Base-by-base conservation (phyloP, 2,329 filamentous ascomycete species). In the Penicillium expansum region DNA sequence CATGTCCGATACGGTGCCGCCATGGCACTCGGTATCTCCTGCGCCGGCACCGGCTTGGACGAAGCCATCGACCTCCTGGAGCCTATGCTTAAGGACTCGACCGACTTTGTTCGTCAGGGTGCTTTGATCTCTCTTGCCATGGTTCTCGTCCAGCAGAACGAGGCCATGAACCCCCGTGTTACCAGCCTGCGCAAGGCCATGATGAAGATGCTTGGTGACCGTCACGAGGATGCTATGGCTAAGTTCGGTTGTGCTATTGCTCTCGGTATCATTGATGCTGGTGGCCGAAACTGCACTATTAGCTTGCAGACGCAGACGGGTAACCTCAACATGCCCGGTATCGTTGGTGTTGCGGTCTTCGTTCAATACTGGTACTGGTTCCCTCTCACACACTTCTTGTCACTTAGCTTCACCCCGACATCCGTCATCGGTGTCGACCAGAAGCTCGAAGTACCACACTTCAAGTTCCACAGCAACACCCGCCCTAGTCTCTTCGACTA, bases 321-420 rank as follows among this genome's bases (percentile, higher is more conserved):
- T 62, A 99, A 97, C 73, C 86, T 99, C 64, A 97, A 99, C 81
- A 97, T 99, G 92, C 87, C 92, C 18, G 95, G 91, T 60, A 96
- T 99, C 64, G 92, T 99, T 18, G 95, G 94, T 65, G 96, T 96
- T 87, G 93, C 92, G 29, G 90, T 99, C 52, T 99, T 99, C 78
- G 96, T 92, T 9, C 94, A 99, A 74, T 99, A 99, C 80, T 99
- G 94, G 94, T 99, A 99, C 80, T 99, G 94, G 94, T 99, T 99
- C 85, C 94, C 94, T 58, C 89, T 97, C 69, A 96, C 94, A 30
- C 94, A 99, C 77, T 99, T 99, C 85, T 76, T 99, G 56, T 95
- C 93, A 0, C 82, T 99, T 60, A 92, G 91, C 69, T 97, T 99
- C 77, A 92, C 91, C n/a, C 94, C 94, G 1, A 99, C 95, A 1